These are phyloP conservation scores for Karstenula rhodostoma DNA, from an alignment of 2,329 filamentous ascomycete genomes.

Conservation along the genomic window DNA sequence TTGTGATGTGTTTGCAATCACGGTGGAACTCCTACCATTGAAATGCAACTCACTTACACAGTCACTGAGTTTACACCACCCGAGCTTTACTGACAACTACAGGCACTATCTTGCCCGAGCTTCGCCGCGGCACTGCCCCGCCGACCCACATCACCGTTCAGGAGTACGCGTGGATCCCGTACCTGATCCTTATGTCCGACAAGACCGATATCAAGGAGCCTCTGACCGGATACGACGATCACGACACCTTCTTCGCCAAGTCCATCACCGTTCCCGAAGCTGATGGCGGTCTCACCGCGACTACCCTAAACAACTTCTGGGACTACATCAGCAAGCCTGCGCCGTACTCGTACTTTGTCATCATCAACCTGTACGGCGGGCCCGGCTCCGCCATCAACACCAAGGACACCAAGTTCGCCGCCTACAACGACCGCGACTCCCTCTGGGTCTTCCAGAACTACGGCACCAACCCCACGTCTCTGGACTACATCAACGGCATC, in stretches of 20 bases:
- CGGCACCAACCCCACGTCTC: constrained; percentile 32
- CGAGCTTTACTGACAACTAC: background rate
- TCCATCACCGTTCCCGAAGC: constrained; percentile 51
- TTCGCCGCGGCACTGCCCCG: constrained; percentile 48
- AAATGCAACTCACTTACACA: background rate
- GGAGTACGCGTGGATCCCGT: constrained; percentile 47
- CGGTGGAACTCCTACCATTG: background rate
- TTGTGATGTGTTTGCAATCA: background rate
- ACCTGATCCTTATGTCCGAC: constrained; percentile 54
- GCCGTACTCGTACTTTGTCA: constrained; percentile 42
- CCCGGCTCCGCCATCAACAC: constrained; percentile 47
- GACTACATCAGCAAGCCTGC: constrained; percentile 40
- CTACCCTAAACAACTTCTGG: constrained; percentile 39
- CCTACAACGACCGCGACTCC: constrained; percentile 47
- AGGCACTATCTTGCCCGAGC: constrained; percentile 47
- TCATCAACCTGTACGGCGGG: constrained; percentile 51
- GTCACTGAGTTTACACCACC: background rate
- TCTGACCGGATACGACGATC: constrained; percentile 45
- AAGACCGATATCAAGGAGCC: constrained; percentile 37
- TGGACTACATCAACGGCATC: constrained; percentile 54
- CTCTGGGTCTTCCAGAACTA: constrained; percentile 52
- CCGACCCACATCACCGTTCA: constrained; percentile 32
- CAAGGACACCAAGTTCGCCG: constrained; percentile 44
- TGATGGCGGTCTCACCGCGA: constrained; percentile 39
- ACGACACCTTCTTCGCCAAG: constrained; percentile 53